Conservation (phyloP, 805 yeast species). For the Candida sithepensis region DNA sequence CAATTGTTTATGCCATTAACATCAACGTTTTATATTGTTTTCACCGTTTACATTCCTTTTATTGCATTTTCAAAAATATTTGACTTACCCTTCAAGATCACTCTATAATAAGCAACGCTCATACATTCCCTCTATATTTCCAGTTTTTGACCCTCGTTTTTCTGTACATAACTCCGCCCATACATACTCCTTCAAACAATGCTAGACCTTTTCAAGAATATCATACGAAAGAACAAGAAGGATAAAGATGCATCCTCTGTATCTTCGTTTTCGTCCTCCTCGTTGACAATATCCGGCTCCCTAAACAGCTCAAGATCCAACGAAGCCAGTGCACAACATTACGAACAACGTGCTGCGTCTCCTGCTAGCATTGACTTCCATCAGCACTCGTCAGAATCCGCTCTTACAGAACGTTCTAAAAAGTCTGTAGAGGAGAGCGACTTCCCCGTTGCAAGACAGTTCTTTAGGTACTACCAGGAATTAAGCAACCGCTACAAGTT, state of each 20-base stretch:
- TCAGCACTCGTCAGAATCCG: no score
- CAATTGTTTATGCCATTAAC: no score
- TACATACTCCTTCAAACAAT: conserved; percentile 8
- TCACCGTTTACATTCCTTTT: neutral
- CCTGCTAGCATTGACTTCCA: no score
- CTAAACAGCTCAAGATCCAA: neutral
- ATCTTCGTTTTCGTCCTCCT: neutral
- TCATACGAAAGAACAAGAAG: conserved; percentile 20
- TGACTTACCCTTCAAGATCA: no score
- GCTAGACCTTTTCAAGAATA: conserved; percentile 29
- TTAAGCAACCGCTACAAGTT: conserved; percentile 26
- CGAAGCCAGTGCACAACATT: neutral
- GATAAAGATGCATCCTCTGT: conserved; percentile 2
- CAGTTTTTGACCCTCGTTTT: neutral
- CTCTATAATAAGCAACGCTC: no score
- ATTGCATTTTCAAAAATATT: no score
- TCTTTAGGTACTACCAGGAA: conserved; percentile 24
- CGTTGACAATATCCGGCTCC: neutral
- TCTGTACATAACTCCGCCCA: neutral
- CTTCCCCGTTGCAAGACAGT: conserved; percentile 5
- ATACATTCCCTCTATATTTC: no score
- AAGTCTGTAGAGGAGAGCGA: neutral
- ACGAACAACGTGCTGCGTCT: neutral
- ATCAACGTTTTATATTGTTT: no score
- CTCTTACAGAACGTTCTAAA: neutral